A percentile compares a stretch with the other conserved stretches of the same genome.
These are phyloP conservation scores for Mucor velutinosus DNA, from an alignment of 371 early-diverging fungal species.

Conservation along the genomic window DNA sequence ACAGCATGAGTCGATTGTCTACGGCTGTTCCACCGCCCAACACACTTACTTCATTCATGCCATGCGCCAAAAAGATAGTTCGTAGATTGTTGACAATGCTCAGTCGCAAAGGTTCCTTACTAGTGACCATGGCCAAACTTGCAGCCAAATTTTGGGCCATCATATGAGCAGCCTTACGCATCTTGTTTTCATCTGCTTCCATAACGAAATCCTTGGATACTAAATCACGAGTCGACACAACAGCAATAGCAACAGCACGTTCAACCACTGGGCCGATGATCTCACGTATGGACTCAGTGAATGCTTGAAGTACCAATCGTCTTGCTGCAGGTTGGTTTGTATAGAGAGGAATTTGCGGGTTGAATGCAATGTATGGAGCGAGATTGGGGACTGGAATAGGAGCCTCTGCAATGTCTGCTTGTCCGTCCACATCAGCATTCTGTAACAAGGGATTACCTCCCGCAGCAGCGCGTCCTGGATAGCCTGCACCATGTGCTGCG, in stretches of 20 bases:
- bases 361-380: slow-evolving; percentile 71
- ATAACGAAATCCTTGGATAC: slow-evolving; percentile 92
- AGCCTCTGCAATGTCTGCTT: slow-evolving; percentile 6
- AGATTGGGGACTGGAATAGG: slow-evolving; percentile 58
- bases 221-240: slow-evolving; percentile 87
- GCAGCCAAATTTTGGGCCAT: slow-evolving; percentile 88
- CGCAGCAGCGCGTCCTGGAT: slow-evolving; percentile 6
- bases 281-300: slow-evolving; percentile 89
- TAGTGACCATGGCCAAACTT: slow-evolving; percentile 86
- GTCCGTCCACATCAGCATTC: not conserved
- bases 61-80: slow-evolving; percentile 76
- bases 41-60: slow-evolving; percentile 71
- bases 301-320: slow-evolving; percentile 81
- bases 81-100: slow-evolving; percentile 80
- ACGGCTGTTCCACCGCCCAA: too few relatives aligned
- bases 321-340: slow-evolving; percentile 78
- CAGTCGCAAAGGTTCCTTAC: slow-evolving; percentile 86
- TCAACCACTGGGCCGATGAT: slow-evolving; percentile 87
- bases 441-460: slow-evolving; percentile 11
- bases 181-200: slow-evolving; percentile 89
- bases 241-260: slow-evolving; percentile 90
- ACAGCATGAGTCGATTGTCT: not conserved
- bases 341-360: slow-evolving; percentile 71
- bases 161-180: slow-evolving; percentile 88
- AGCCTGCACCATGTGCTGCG: not conserved